Evolutionary conservation across 352 stramenopile genomes (phyloP).

Genomic region (Peronosclerospora sorghi): DNA sequence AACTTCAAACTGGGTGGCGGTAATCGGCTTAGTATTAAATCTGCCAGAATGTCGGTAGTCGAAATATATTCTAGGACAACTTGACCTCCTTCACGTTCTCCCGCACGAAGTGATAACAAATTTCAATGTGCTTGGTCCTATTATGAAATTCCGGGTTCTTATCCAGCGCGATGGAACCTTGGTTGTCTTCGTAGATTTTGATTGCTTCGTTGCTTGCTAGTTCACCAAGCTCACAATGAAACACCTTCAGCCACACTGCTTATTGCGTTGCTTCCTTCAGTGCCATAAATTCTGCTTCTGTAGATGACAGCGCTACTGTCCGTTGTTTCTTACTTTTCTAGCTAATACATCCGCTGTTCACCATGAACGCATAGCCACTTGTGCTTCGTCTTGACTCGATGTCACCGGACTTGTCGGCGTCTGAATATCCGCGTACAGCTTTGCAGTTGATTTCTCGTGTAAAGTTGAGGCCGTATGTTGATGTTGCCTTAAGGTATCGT

Average conservation of each 20-base stretch:
- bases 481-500: neutral
- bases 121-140: neutral
- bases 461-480: neutral
- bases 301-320: neutral
- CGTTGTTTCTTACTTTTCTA: constrained; percentile 1
- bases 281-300: neutral
- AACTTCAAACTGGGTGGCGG: no score
- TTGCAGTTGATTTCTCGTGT: neutral
- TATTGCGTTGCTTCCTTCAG: constrained; percentile 1
- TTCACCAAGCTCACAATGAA: constrained; percentile 8
- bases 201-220: constrained; percentile 2
- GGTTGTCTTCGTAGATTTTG: constrained; percentile 16
- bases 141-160: neutral
- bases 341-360: constrained; percentile 1
- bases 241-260: constrained; percentile 10
- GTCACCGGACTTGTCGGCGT: neutral
- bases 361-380: constrained; percentile 1
- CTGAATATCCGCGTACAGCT: neutral
- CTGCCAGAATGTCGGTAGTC: neutral
- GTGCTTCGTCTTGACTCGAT: neutral
- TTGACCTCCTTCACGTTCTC: neutral
- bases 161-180: constrained; percentile 5
- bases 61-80: neutral
- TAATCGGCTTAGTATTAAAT: neutral
- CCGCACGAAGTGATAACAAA: neutral